Base-by-base conservation (phyloP, 2,329 filamentous ascomycete species). In the Fusarium oligoseptatum region DNA sequence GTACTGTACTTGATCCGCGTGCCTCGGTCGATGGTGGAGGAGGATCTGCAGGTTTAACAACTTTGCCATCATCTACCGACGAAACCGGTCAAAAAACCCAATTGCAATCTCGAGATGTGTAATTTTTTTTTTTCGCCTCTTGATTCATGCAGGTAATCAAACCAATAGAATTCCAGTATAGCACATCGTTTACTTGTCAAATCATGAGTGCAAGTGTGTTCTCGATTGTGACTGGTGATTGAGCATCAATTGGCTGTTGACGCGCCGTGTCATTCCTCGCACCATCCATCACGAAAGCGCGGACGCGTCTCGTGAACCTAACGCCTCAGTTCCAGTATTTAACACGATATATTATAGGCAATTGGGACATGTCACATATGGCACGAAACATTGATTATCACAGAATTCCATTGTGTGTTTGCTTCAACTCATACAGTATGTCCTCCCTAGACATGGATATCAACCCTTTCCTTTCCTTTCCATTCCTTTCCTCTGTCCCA, bases 351-450 rank as follows among this genome's bases (percentile, higher is more conserved):
- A 3, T 5, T 22, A 6, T 4, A 29, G 7, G 45, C 45, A 29
- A 50, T 50, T 17, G 24, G 24, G 17, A 34, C n/a, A 36, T 2
- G 8, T 56, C 52, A 27, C 34, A 17, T 24, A 29, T 9, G 24
- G 14, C 14, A 20, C 36, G 5, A 60, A 22, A 17, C 12, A 41
- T 41, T 48, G 20, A 61, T 61, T 20, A 48, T 48, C 29, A 50
- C 20, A n/a, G 36, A 62, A 36, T 62, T 62, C 41, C 41, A 62
- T 62, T 62, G 27, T 27, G 29, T 60, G 32, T 14, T 45, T 45
- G 37, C 60, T 62, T 61, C 32, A 39, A 62, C 43, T 62, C 43
- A 17, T 62, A 62, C 60, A 62, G 32, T 34, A 62, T 50, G 43
- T 17, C 27, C 11, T 55, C 15, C 27, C 48, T 32, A 50, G 43